These are phyloP conservation scores for Carpinus fangiana DNA, from an alignment of 306 rosid genomes.

Conservation along the genomic window DNA sequence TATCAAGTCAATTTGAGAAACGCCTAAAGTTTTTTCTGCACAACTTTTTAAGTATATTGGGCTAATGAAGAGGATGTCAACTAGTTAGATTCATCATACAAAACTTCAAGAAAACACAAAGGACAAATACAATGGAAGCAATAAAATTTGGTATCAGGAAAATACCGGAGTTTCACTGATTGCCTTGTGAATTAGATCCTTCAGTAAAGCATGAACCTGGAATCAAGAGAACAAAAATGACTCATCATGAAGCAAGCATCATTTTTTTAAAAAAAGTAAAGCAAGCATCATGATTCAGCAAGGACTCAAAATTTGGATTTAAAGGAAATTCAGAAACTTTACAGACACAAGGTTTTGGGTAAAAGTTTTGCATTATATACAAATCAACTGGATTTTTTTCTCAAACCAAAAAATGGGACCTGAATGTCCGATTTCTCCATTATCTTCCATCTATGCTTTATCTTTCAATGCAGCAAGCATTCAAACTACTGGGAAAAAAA, in stretches of 20 bases:
- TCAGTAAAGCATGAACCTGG: constrained; percentile 74
- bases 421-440: background rate
- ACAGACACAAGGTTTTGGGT: background rate
- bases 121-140: constrained; percentile 16
- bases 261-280: too few relatives aligned
- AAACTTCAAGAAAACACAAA: background rate
- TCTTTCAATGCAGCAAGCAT: background rate
- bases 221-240: constrained; percentile 24
- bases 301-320: constrained; percentile 1
- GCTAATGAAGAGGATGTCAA: background rate
- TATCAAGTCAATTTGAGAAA: background rate
- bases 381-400: background rate
- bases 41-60: background rate
- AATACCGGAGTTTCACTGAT: constrained; percentile 73
- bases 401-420: background rate
- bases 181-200: constrained; percentile 84
- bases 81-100: background rate
- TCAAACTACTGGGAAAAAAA: background rate
- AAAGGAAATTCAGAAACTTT: constrained; percentile 7
- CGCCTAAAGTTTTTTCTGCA: background rate
- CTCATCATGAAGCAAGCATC: constrained; percentile 6
- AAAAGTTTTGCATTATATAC: constrained; percentile 1
- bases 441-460: background rate
- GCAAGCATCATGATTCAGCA: background rate
- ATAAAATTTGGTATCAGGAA: constrained; percentile 18